These are phyloP conservation scores for Atkinsonella hypoxylon DNA, from an alignment of 2,329 filamentous ascomycete genomes.

Conservation along the genomic window DNA sequence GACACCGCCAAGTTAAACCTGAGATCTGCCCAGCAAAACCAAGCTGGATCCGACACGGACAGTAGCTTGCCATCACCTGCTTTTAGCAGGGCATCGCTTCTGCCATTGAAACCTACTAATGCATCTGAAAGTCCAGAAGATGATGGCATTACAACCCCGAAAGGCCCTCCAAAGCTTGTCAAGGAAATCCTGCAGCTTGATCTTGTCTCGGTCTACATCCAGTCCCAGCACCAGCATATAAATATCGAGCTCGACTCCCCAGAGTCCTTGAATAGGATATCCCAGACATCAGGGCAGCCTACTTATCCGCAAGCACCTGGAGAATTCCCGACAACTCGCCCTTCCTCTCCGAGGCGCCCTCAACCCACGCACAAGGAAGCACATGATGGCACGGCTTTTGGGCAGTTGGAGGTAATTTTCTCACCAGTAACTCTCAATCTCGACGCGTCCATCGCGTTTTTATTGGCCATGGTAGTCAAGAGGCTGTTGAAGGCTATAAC, in stretches of 20 bases:
- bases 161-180: slow-evolving; percentile 39
- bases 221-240: slow-evolving; percentile 35
- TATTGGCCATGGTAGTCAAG: slow-evolving; percentile 38
- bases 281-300: slow-evolving; percentile 21
- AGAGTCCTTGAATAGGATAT: slow-evolving; percentile 17
- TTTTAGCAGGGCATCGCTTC: slow-evolving; percentile 14
- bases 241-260: slow-evolving; percentile 21
- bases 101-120: background rate
- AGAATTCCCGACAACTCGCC: slow-evolving; percentile 39
- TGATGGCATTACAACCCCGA: slow-evolving; percentile 30
- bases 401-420: slow-evolving; percentile 34
- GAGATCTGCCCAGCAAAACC: background rate
- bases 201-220: slow-evolving; percentile 42
- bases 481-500: slow-evolving; percentile 36
- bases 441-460: slow-evolving; percentile 43
- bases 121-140: slow-evolving; percentile 4
- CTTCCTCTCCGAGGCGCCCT: background rate
- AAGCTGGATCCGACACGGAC: slow-evolving; percentile 9
- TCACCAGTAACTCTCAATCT: slow-evolving; percentile 41
- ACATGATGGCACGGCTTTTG: background rate
- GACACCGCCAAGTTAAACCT: background rate
- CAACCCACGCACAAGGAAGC: background rate
- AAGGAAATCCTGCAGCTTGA: slow-evolving; percentile 41
- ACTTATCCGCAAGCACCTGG: slow-evolving; percentile 44
- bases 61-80: slow-evolving; percentile 18